These are phyloP conservation scores for Pleurozium schreberi DNA, from an alignment of 225 moss, liverwort and hornwort species.

Conservation along the genomic window DNA sequence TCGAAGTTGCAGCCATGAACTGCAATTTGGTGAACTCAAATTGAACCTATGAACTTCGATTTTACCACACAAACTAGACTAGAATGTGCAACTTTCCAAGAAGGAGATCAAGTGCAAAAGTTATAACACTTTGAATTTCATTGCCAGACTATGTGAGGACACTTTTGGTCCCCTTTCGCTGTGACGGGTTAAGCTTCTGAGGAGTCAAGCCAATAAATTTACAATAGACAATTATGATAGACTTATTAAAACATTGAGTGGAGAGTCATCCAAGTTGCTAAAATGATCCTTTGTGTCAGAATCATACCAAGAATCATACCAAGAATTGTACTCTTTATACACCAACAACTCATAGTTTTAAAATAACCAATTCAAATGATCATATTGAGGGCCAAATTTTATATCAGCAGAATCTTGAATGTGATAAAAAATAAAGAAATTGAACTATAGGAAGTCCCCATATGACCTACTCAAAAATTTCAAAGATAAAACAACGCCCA, in stretches of 20 bases:
- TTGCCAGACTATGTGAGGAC: no score
- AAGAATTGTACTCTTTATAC: no score
- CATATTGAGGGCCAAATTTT: background rate
- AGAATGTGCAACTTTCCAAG: no score
- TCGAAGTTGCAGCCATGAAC: no score
- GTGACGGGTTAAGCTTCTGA: no score
- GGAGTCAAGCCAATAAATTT: background rate
- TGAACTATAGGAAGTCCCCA: background rate
- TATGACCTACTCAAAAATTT: background rate
- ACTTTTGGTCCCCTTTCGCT: no score
- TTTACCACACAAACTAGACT: no score
- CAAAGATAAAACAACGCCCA: background rate
- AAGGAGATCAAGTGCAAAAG: no score
- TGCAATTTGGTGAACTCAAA: no score
- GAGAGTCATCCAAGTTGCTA: background rate
- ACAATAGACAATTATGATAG: background rate
- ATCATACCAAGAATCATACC: background rate
- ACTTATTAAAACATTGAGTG: background rate
- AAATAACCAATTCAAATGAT: background rate
- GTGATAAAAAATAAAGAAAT: background rate
- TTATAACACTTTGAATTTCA: no score
- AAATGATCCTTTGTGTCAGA: no score
- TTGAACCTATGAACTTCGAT: no score
- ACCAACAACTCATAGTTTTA: background rate
- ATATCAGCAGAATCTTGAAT: background rate